Conservation (phyloP, 1,284 basidiomycete genomes). For the Moniliophthora roreri region DNA sequence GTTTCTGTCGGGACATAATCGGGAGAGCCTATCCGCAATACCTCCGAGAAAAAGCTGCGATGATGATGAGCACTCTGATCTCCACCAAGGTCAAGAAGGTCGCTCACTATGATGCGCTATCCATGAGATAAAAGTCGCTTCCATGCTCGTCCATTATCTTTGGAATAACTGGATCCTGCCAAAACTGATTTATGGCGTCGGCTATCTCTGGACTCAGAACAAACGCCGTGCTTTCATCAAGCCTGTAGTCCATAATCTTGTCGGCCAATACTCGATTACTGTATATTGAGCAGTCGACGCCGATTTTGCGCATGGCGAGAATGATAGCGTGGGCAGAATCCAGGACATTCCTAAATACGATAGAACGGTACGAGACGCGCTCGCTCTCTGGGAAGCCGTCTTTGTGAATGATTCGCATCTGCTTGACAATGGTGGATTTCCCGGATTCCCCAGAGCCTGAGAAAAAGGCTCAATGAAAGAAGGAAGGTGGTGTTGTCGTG, state of each 20-base stretch:
- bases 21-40: constrained; percentile 62
- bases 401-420: constrained; percentile 94
- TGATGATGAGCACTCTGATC: constrained; percentile 29
- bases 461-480: too few relatives aligned
- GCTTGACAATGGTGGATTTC: constrained; percentile 87
- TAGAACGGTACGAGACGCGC: constrained; percentile 65
- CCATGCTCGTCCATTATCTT: constrained; percentile 81
- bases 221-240: constrained; percentile 31
- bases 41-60: constrained; percentile 75
- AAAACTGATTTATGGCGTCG: constrained; percentile 78
- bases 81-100: constrained; percentile 4
- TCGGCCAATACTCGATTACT: constrained; percentile 68
- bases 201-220: constrained; percentile 70
- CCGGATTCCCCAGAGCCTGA: constrained; percentile 58
- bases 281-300: constrained; percentile 67
- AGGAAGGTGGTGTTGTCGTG: too few relatives aligned
- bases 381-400: constrained; percentile 78
- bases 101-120: constrained; percentile 44
- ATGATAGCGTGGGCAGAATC: constrained; percentile 74
- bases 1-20: constrained; percentile 76
- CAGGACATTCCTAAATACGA: constrained; percentile 73
- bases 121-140: constrained; percentile 37
- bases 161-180: constrained; percentile 90
- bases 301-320: constrained; percentile 74
- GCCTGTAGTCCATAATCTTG: constrained; percentile 57